These are phyloP conservation scores for Triticum dicoccoides DNA, from an alignment of 176 grass and related monocot genomes.

Conservation along the genomic window DNA sequence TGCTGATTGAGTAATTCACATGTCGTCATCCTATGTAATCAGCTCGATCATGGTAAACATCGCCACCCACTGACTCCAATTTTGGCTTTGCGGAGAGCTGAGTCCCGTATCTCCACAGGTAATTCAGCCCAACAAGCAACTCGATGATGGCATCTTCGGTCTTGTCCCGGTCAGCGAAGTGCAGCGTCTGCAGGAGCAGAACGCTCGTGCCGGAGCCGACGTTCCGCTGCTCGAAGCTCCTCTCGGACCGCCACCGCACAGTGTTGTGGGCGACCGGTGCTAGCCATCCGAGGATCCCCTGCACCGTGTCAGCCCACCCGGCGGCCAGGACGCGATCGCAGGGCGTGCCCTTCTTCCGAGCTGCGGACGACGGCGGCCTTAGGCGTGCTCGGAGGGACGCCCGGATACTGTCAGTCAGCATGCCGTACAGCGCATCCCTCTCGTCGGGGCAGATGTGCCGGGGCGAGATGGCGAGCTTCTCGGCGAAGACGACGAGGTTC, in stretches of 20 bases:
- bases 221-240: slow-evolving; percentile 58
- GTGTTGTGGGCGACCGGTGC: slow-evolving; percentile 81
- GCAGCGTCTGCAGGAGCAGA: slow-evolving; percentile 79
- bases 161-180: slow-evolving; percentile 66
- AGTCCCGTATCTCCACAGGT: slow-evolving; percentile 55
- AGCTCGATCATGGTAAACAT: slow-evolving; percentile 23
- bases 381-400: slow-evolving; percentile 51
- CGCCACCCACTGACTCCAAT: slow-evolving; percentile 1
- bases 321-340: slow-evolving; percentile 49
- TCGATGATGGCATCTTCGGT: slow-evolving; percentile 64
- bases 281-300: slow-evolving; percentile 62
- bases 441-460: slow-evolving; percentile 53
- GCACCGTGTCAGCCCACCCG: slow-evolving; percentile 57
- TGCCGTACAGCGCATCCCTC: slow-evolving; percentile 63
- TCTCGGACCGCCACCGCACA: slow-evolving; percentile 68
- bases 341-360: neutral
- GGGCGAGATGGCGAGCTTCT: slow-evolving; percentile 50
- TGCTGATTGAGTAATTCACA: neutral
- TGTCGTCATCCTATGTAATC: neutral
- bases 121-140: slow-evolving; percentile 67
- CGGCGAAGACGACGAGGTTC: slow-evolving; percentile 58
- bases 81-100: slow-evolving; percentile 38
- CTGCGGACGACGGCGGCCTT: neutral
- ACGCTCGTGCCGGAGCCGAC: slow-evolving; percentile 32
- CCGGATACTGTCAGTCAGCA: slow-evolving; percentile 49